Conservation (phyloP, 805 yeast genomes). For the Vanderwaltozyma polyspora region DNA sequence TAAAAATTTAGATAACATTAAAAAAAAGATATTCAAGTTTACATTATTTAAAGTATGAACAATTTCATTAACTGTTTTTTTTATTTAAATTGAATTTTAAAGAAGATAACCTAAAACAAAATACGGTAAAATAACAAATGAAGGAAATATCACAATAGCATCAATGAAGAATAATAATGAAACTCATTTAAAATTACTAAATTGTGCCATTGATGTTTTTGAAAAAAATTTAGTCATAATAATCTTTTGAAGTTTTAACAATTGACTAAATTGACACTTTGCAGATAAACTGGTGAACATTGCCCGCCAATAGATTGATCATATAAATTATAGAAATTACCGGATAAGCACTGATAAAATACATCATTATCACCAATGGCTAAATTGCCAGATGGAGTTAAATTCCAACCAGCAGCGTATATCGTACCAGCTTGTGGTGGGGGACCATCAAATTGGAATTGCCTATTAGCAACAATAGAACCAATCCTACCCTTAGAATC, state of each 20-base stretch:
- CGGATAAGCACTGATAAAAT: constrained; percentile 67
- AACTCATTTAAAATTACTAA: too few relatives aligned
- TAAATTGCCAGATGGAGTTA: constrained; percentile 43
- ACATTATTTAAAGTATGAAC: too few relatives aligned
- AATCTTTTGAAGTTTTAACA: too few relatives aligned
- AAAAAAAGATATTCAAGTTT: too few relatives aligned
- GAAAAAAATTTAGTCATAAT: not conserved
- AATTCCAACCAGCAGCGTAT: constrained; percentile 59
- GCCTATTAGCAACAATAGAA: constrained; percentile 72
- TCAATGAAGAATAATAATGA: too few relatives aligned
- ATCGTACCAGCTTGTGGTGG: constrained; percentile 75
- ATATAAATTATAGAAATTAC: constrained; percentile 69
- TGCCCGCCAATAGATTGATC: constrained; percentile 50
- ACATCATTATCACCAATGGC: constrained; percentile 51
- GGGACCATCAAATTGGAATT: constrained; percentile 80
- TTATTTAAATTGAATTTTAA: too few relatives aligned
- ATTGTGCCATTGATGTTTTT: not conserved
- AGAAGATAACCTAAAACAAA: too few relatives aligned
- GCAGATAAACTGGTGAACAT: constrained; percentile 52
- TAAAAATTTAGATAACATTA: too few relatives aligned
- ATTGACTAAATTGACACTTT: constrained; percentile 43
- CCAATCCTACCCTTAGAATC: constrained; percentile 63
- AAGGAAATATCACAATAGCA: too few relatives aligned
- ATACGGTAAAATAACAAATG: too few relatives aligned
- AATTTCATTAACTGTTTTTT: too few relatives aligned